These are phyloP conservation scores for Claviceps africana DNA, from an alignment of 2,329 filamentous ascomycete genomes.

Conservation along the genomic window DNA sequence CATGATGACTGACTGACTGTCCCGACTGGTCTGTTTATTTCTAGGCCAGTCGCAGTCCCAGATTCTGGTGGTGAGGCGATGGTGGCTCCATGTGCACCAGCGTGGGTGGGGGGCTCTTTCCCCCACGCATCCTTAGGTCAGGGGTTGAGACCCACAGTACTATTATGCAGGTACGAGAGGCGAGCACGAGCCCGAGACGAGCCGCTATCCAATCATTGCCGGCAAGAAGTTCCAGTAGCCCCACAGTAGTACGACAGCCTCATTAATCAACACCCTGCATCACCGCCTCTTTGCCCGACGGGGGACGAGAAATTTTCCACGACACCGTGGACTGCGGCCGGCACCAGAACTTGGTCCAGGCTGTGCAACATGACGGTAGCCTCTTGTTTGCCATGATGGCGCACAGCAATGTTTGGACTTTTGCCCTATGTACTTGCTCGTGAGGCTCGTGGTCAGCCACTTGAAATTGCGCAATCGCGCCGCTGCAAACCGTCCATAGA, in stretches of 20 bases:
- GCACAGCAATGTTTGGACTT: not conserved
- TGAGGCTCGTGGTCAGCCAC: not conserved
- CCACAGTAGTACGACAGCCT: not conserved
- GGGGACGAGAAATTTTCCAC: not conserved
- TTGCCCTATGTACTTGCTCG: not conserved
- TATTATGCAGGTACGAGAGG: constrained; percentile 13
- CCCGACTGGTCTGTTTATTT: not conserved
- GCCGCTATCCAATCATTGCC: constrained; percentile 16
- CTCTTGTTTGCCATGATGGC: not conserved
- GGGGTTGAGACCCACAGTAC: constrained; percentile 4
- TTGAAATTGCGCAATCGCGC: not conserved
- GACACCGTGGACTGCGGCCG: not conserved
- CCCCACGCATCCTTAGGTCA: constrained; percentile 4
- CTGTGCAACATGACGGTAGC: not conserved
- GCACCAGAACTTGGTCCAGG: too few species aligned
- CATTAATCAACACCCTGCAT: not conserved
- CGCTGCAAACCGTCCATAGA: not conserved
- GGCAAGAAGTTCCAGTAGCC: not conserved
- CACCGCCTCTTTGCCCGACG: not conserved
- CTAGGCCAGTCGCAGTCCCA: not conserved
- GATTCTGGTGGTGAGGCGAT: not conserved
- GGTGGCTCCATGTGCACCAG: not conserved
- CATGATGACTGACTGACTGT: not conserved
- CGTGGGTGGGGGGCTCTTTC: not conserved
- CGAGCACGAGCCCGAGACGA: constrained; percentile 19